These are phyloP conservation scores for Cordyceps militaris DNA, from an alignment of 2,329 filamentous ascomycete species.

Conservation along the genomic window DNA sequence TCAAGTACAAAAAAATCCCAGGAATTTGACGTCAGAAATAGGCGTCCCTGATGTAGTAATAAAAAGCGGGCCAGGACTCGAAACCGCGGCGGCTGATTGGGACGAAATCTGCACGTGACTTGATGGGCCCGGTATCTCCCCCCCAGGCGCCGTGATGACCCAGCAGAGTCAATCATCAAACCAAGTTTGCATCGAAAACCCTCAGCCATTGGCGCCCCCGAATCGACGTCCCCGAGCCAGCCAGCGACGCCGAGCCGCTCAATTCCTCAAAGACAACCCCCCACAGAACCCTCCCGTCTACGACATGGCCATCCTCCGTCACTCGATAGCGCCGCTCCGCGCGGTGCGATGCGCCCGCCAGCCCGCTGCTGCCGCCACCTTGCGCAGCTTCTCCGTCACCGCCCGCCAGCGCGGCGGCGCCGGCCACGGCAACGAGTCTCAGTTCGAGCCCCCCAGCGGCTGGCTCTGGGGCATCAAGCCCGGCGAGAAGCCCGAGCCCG, in stretches of 20 bases:
- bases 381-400: constrained; percentile 39
- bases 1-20: background rate
- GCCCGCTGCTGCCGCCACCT: constrained; percentile 17
- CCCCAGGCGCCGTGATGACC: constrained; percentile 4
- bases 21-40: constrained; percentile 8
- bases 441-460: constrained; percentile 83
- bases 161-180: constrained; percentile 5
- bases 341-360: constrained; percentile 32
- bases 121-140: constrained; percentile 1
- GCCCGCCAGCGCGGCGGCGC: constrained; percentile 33
- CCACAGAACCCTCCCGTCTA: background rate
- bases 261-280: constrained; percentile 13
- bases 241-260: constrained; percentile 16
- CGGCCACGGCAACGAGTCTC: constrained; percentile 52
- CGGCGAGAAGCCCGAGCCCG: constrained; percentile 89
- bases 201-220: constrained; percentile 25
- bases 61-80: background rate
- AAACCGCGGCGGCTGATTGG: background rate
- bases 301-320: constrained; percentile 30
- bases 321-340: constrained; percentile 30
- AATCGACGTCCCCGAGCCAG: constrained; percentile 19
- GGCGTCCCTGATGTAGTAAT: background rate
- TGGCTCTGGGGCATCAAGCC: constrained; percentile 94
- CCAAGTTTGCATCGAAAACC: background rate
- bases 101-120: background rate